These are phyloP conservation scores for Aureoboletus auriporus DNA, from an alignment of 768 basidiomycete genomes.

Conservation along the genomic window DNA sequence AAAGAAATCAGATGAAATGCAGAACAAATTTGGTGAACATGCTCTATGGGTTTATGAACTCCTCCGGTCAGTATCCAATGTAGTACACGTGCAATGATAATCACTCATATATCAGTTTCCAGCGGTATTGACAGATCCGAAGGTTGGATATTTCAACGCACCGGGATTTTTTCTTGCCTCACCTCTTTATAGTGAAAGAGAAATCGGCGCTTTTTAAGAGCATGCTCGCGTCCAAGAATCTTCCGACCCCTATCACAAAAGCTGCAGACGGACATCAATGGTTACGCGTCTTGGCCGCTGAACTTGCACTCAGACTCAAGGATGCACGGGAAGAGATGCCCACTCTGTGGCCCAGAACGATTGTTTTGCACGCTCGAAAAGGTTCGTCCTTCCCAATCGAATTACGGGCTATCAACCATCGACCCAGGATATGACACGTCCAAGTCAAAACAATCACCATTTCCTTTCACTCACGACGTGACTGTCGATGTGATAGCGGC, in stretches of 20 bases:
- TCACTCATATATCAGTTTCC: neutral
- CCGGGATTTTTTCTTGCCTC: neutral
- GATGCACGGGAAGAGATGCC: slow-evolving; percentile 73
- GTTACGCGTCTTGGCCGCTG: slow-evolving; percentile 89
- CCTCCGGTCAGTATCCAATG: slow-evolving; percentile 53
- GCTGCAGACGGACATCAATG: slow-evolving; percentile 79
- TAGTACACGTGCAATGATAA: neutral
- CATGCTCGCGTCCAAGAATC: slow-evolving; percentile 96
- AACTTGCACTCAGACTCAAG: slow-evolving; percentile 78
- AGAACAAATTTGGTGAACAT: slow-evolving; percentile 74
- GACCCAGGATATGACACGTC: slow-evolving; percentile 56
- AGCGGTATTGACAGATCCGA: slow-evolving; percentile 87
- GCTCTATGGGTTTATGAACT: slow-evolving; percentile 93
- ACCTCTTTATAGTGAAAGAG: slow-evolving; percentile 64
- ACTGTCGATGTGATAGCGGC: slow-evolving; percentile 73
- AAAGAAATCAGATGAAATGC: slow-evolving; percentile 59
- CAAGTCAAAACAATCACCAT: slow-evolving; percentile 80
- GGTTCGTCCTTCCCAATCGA: slow-evolving; percentile 36
- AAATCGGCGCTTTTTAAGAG: slow-evolving; percentile 79
- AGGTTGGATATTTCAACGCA: slow-evolving; percentile 44
- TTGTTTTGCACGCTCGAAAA: slow-evolving; percentile 75
- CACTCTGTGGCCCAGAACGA: slow-evolving; percentile 87
- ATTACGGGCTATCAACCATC: slow-evolving; percentile 1
- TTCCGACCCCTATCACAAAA: slow-evolving; percentile 72
- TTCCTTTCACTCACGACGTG: slow-evolving; percentile 76